Base-by-base conservation (phyloP, 768 basidiomycete genomes). In the Boletus vermiculosoides region DNA sequence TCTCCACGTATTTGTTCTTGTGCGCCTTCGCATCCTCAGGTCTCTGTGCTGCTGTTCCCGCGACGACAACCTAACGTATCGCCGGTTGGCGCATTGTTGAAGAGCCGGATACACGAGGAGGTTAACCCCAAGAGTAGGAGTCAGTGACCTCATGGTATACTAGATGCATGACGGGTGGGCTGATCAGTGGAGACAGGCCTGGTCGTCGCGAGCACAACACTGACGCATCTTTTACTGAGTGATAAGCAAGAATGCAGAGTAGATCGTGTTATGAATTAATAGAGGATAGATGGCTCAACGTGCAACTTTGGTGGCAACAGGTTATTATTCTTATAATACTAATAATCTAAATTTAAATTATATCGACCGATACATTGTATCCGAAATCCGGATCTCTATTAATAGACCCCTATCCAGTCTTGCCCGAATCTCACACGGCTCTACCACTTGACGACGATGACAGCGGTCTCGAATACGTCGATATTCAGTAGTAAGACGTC, bases 21-120 rank as follows among this genome's bases (percentile, higher is more conserved):
- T 64, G 54, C 23, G 47, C 41, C 28, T 30, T 63, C n/a, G 50
- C 55, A 51, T 63, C 63, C 15, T 34, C 56, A 52, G 52, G 57
- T n/a, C 41, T 68, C 33, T 54, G 61, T 47, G 66, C 49, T 30
- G 44, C 55, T 3, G 31, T 66, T 18, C 53, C 67, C 33, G 12
- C 41, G 22, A 5, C 30, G 2, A 52, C 53, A 31, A 33, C 25
- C 3, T 4, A 28, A 3, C 28, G 28, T 28, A 23, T 31, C 66
- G 45, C n/a, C n/a, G n/a, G n/a, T n/a, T n/a, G n/a, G n/a, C n/a
- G n/a, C n/a, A n/a, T n/a, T n/a, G n/a, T 56, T 52, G 30, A 69
- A 60, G 64, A 50, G 56, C 39, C 57, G 60, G n/a, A n/a, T n/a
- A n/a, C n/a, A n/a, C n/a, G n/a, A n/a, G n/a, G 22, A 57, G 40